A percentile compares a stretch with the other conserved stretches of the same genome.
phyloP scores from a whole-genome alignment of 2,329 filamentous ascomycete species.

The Curvularia lunata region DNA sequence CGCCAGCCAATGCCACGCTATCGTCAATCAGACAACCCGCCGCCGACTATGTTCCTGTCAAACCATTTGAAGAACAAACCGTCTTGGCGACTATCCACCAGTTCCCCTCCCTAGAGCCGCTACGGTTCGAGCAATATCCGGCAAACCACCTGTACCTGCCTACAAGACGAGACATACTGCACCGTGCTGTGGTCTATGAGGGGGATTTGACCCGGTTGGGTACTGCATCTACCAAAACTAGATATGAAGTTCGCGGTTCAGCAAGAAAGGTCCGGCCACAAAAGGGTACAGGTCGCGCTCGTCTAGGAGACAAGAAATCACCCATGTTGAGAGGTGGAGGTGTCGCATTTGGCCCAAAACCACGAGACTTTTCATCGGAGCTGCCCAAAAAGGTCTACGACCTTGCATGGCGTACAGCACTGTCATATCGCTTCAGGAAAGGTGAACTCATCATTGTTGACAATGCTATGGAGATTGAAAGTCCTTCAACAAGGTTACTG shows the following conservation, averaged over 20 bases:
- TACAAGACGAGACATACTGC: conserved; percentile 86
- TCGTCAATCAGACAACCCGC: conserved; percentile 50
- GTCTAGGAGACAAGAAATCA: conserved; percentile 79
- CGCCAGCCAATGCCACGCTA: conserved; percentile 64
- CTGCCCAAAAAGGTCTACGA: conserved; percentile 92
- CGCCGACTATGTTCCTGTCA: conserved; percentile 47
- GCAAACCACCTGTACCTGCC: conserved; percentile 85
- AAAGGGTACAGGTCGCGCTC: conserved; percentile 83
- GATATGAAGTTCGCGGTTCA: conserved; percentile 83
- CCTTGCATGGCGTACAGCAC: conserved; percentile 89
- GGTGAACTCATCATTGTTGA: conserved; percentile 88
- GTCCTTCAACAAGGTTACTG: conserved; percentile 68
- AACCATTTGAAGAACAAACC: conserved; percentile 50
- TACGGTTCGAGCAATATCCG: conserved; percentile 77
- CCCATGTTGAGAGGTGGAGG: conserved; percentile 85
- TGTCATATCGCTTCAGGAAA: conserved; percentile 86
- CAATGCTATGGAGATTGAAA: conserved; percentile 73
- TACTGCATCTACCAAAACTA: conserved; percentile 65
- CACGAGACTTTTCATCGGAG: conserved; percentile 84
- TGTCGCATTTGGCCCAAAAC: conserved; percentile 87
- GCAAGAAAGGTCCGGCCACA: conserved; percentile 81
- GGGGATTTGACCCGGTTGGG: conserved; percentile 81
- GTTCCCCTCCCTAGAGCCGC: conserved; percentile 88
- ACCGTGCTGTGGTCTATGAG: conserved; percentile 91
- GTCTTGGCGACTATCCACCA: conserved; percentile 86